Conservation (phyloP, 768 basidiomycete species). For the Trametes cinnabarina region DNA sequence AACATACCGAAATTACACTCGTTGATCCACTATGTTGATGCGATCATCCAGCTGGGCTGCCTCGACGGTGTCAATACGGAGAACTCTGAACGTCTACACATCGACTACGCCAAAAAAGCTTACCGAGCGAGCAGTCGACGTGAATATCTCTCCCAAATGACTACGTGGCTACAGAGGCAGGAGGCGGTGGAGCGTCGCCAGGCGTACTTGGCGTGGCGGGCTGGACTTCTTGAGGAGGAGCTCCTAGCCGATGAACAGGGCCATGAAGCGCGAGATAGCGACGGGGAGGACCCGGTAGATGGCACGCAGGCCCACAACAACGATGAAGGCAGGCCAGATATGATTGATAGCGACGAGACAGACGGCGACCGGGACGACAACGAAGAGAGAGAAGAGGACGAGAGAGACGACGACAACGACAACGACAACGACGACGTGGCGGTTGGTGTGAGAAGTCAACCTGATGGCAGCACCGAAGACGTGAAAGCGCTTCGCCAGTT, state of each 20-base stretch:
- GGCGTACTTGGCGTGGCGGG: conserved; percentile 14
- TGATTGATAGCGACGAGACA: too few relatives aligned
- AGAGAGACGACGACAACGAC: background rate
- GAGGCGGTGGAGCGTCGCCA: conserved; percentile 29
- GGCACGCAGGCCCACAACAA: too few relatives aligned
- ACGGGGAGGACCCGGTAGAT: too few relatives aligned
- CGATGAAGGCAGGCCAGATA: too few relatives aligned
- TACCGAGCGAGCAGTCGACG: conserved; percentile 35
- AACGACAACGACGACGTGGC: background rate
- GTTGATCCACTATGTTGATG: conserved; percentile 32
- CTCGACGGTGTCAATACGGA: conserved; percentile 43
- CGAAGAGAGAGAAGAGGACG: too few relatives aligned
- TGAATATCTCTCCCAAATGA: conserved; percentile 40
- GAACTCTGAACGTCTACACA: conserved; percentile 40
- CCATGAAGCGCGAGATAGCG: too few relatives aligned
- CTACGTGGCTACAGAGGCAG: conserved; percentile 32
- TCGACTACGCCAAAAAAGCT: conserved; percentile 40
- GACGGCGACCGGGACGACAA: too few relatives aligned
- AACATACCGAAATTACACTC: conserved; percentile 46
- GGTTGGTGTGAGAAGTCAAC: background rate
- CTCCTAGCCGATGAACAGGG: background rate
- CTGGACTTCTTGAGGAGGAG: background rate
- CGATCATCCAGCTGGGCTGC: conserved; percentile 35
- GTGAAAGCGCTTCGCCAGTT: background rate
- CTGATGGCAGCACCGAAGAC: background rate